These are phyloP conservation scores for Fennellomyces sp. DNA, from an alignment of 371 early-diverging fungal species.

Conservation along the genomic window DNA sequence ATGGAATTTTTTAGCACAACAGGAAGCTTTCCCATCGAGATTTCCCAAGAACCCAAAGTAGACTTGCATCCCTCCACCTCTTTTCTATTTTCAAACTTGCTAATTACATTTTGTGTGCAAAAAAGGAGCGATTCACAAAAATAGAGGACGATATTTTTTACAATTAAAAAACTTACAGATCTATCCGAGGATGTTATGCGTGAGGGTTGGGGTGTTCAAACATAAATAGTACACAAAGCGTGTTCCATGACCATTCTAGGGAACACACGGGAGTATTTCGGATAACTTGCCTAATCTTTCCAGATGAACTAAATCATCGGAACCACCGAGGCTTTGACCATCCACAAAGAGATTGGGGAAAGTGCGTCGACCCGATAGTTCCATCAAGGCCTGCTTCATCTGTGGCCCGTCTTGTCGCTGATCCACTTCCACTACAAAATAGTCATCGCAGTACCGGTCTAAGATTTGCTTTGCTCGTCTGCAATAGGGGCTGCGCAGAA, in stretches of 20 bases:
- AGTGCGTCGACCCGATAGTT: constrained; percentile 37
- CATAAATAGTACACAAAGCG: neutral
- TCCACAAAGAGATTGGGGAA: constrained; percentile 50
- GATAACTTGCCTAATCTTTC: constrained; percentile 8
- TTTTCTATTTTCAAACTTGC: no score
- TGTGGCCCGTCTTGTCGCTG: constrained; percentile 22
- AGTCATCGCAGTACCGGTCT: constrained; percentile 30
- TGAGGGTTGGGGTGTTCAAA: no score
- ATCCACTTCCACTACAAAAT: constrained; percentile 45
- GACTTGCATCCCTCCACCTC: no score
- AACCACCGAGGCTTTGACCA: constrained; percentile 49
- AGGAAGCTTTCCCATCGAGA: no score
- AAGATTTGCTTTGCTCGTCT: constrained; percentile 55
- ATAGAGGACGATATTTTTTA: no score
- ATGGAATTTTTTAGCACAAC: no score
- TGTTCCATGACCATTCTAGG: neutral
- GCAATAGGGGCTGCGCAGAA: constrained; percentile 46
- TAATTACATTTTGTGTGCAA: no score
- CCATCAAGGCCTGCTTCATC: constrained; percentile 33
- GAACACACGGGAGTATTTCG: neutral
- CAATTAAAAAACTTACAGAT: no score
- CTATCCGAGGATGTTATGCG: no score
- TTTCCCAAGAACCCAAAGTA: no score
- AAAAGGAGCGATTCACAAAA: no score
- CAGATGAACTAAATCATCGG: constrained; percentile 28